Percentiles rank a stretch among this genome's conserved stretches.
Evolutionary conservation across 2,329 filamentous ascomycete species (phyloP).

Genomic region (Zelopaecilomyces penicillatus): DNA sequence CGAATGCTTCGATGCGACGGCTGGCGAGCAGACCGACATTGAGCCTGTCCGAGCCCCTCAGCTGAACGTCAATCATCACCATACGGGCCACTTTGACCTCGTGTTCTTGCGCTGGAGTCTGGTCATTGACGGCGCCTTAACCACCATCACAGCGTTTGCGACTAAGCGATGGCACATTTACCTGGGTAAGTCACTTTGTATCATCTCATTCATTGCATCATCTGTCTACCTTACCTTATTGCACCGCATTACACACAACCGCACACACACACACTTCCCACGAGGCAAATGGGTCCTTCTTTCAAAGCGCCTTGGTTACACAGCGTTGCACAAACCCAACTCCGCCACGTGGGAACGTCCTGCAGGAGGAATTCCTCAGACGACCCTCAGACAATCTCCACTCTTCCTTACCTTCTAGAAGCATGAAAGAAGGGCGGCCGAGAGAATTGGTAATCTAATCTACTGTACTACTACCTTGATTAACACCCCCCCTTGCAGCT

Average conservation of each 20-base stretch:
- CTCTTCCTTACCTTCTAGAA: no score
- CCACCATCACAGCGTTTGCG: conserved; percentile 53
- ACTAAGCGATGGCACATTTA: conserved; percentile 61
- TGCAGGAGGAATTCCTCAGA: no score
- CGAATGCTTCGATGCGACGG: conserved; percentile 32
- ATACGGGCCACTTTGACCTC: conserved; percentile 54
- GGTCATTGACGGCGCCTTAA: conserved; percentile 55
- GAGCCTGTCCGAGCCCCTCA: conserved; percentile 32
- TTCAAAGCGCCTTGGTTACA: no score
- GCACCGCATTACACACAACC: no score
- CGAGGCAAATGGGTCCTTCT: no score
- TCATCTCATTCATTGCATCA: background rate
- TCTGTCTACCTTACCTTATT: background rate
- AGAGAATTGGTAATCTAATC: no score
- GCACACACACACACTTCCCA: no score
- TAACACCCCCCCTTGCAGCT: conserved; percentile 26
- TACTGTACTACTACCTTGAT: no score
- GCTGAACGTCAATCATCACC: conserved; percentile 6
- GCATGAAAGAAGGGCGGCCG: no score
- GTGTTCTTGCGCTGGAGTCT: conserved; percentile 59
- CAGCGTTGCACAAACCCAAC: no score
- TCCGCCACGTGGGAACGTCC: no score
- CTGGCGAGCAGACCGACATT: conserved; percentile 32
- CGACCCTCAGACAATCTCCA: no score
- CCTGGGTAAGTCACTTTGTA: conserved; percentile 31